phyloP scores from a whole-genome alignment of 2,329 filamentous ascomycete species.

The Botrytis pseudocinerea region DNA sequence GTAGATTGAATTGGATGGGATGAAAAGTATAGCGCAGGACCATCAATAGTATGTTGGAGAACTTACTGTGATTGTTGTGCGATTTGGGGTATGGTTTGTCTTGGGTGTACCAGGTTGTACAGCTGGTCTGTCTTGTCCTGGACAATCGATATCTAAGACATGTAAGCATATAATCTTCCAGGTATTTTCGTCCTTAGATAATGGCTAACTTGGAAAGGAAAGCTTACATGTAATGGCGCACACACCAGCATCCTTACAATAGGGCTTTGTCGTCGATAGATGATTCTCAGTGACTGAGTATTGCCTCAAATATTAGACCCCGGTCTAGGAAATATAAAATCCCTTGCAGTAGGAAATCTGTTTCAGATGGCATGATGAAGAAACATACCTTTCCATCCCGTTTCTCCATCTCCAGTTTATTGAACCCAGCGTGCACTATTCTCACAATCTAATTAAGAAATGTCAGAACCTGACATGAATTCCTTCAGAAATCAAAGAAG shows the following conservation, averaged over 20 bases:
- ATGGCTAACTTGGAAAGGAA: neutral
- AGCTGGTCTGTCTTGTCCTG: neutral
- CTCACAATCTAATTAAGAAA: neutral
- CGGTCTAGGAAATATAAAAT: neutral
- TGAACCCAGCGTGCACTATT: neutral
- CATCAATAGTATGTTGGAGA: accelerated
- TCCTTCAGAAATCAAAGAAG: neutral
- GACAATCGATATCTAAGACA: neutral
- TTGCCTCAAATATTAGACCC: neutral
- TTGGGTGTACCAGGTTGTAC: neutral
- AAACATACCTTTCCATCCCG: neutral
- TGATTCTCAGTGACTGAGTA: neutral
- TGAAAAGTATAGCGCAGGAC: accelerated
- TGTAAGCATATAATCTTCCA: neutral
- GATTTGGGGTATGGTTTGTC: neutral
- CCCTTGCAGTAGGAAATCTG: neutral
- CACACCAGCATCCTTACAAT: neutral
- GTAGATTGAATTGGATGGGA: neutral
- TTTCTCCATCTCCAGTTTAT: neutral
- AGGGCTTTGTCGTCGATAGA: neutral
- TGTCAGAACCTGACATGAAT: neutral
- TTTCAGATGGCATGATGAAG: neutral
- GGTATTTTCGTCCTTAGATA: neutral
- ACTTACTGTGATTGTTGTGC: neutral
- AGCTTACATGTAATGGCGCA: neutral